Conservation (phyloP, 495 filamentous ascomycete genomes). For the Aspergillus cavernicola region DNA sequence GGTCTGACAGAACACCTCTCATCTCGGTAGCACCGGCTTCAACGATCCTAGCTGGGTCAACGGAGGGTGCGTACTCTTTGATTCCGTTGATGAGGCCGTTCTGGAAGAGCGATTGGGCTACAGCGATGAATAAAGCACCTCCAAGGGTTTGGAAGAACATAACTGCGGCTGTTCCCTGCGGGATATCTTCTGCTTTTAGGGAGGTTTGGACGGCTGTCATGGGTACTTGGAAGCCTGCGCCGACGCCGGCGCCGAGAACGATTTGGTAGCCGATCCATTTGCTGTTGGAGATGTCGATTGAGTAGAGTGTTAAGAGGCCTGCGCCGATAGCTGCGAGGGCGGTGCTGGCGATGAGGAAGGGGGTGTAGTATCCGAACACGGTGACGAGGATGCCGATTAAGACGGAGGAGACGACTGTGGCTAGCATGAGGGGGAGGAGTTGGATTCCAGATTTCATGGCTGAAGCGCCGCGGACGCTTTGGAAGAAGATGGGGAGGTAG, state of each 20-base stretch:
- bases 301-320: conserved; percentile 55
- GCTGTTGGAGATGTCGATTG: conserved; percentile 32
- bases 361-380: conserved; percentile 63
- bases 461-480: conserved; percentile 57
- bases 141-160: conserved; percentile 70
- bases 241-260: conserved; percentile 26
- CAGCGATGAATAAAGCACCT: conserved; percentile 61
- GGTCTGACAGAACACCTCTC: conserved; percentile 36
- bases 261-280: conserved; percentile 62
- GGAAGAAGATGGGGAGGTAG: conserved; percentile 46
- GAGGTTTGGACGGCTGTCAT: conserved; percentile 9
- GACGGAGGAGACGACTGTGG: conserved; percentile 30
- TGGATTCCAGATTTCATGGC: conserved; percentile 60
- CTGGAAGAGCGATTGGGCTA: conserved; percentile 61
- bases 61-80: conserved; percentile 31
- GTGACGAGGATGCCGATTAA: conserved; percentile 51
- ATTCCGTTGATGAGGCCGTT: conserved; percentile 54
- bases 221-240: conserved; percentile 8
- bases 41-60: conserved; percentile 48
- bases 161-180: conserved; percentile 43
- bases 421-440: conserved; percentile 36
- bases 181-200: conserved; percentile 1
- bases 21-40: conserved; percentile 57
- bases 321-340: conserved; percentile 56
- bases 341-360: conserved; percentile 56